phyloP scores from a whole-genome alignment of 2,329 filamentous ascomycete genomes.

The Xylaria multiplex region DNA sequence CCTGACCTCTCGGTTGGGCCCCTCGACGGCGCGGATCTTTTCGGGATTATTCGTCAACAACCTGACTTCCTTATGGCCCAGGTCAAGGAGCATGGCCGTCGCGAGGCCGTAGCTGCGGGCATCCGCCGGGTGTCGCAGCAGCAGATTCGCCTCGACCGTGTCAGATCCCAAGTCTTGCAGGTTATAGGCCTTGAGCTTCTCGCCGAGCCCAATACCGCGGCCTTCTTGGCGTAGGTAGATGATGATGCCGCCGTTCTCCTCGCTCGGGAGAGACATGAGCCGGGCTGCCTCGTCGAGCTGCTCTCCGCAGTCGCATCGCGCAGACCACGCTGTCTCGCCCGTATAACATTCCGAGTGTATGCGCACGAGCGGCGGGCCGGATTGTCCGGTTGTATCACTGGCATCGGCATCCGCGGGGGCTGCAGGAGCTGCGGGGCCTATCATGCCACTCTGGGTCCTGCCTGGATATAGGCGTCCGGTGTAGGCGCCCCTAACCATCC shows the following conservation, averaged over 20 bases:
- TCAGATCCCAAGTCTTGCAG: conserved; percentile 96
- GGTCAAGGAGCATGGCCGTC: conserved; percentile 89
- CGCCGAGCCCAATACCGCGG: conserved; percentile 90
- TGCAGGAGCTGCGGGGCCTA: conserved; percentile 52
- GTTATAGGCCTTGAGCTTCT: conserved; percentile 98
- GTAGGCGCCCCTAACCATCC: conserved; percentile 95
- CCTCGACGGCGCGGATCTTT: conserved; percentile 94
- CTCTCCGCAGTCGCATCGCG: conserved; percentile 96
- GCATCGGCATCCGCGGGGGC: conserved; percentile 30
- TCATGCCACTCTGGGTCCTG: conserved; percentile 76
- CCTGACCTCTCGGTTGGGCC: conserved; percentile 84
- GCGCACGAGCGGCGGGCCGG: conserved; percentile 77
- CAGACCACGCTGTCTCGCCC: conserved; percentile 97
- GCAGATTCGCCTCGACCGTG: conserved; percentile 93
- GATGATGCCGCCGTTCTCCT: conserved; percentile 81
- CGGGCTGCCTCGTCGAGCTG: conserved; percentile 96
- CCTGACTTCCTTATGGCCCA: conserved; percentile 81
- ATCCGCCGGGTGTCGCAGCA: conserved; percentile 92
- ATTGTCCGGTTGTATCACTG: conserved; percentile 29
- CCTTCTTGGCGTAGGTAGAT: conserved; percentile 97
- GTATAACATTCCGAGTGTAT: conserved; percentile 99
- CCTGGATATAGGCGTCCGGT: conserved; percentile 88
- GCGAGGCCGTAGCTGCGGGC: conserved; percentile 95
- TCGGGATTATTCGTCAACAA: conserved; percentile 97
- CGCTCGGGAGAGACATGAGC: conserved; percentile 80